These are phyloP conservation scores for Acanthamoeba royreba DNA, from an alignment of 208 protist species.

Conservation along the genomic window DNA sequence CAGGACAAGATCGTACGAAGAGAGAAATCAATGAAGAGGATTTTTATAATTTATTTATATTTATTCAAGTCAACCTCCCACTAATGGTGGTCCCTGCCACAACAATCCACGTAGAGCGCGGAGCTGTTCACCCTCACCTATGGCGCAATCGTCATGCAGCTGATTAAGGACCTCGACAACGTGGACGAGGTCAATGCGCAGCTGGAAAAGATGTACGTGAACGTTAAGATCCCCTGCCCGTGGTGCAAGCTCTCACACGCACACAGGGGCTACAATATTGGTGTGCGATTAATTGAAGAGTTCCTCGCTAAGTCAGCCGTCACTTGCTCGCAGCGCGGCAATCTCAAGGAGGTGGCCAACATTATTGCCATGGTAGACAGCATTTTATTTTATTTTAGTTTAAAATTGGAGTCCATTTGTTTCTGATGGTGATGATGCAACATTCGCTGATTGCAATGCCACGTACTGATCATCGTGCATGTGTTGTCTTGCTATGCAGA, in stretches of 20 bases:
- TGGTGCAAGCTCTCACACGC: background rate
- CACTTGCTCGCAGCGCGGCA: constrained; percentile 80
- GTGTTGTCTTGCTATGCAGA: constrained; percentile 38
- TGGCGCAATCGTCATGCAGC: constrained; percentile 93
- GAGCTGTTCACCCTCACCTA: constrained; percentile 97
- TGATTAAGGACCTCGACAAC: constrained; percentile 93
- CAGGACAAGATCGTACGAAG: constrained; percentile 14
- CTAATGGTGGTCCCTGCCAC: background rate
- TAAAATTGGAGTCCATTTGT: background rate
- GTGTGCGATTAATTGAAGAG: constrained; percentile 94
- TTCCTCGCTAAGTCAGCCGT: constrained; percentile 87
- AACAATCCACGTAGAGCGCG: constrained; percentile 78
- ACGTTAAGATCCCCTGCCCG: background rate
- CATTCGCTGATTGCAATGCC: background rate
- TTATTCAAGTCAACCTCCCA: background rate
- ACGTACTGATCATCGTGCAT: background rate
- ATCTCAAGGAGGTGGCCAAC: constrained; percentile 93
- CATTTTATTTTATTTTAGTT: background rate
- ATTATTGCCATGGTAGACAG: constrained; percentile 87
- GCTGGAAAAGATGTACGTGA: constrained; percentile 88
- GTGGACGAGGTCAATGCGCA: constrained; percentile 93
- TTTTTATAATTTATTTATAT: background rate
- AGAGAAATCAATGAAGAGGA: background rate
- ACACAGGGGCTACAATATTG: constrained; percentile 93
- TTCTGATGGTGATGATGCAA: background rate